phyloP scores from a whole-genome alignment of 2,329 filamentous ascomycete species.

The Fusarium bulbicola region DNA sequence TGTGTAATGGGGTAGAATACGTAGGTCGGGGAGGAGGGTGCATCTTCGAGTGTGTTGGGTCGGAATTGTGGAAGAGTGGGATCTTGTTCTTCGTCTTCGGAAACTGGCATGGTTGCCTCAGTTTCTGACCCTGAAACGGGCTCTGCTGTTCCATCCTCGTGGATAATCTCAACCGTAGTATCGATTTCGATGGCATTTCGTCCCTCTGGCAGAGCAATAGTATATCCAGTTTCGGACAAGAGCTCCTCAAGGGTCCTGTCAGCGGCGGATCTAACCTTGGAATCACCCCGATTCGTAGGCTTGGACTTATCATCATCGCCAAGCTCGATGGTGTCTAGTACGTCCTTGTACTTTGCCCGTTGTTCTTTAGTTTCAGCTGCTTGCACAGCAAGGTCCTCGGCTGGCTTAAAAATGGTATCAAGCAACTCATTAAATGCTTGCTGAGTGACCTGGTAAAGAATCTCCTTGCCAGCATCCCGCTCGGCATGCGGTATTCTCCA shows the following conservation, averaged over 20 bases:
- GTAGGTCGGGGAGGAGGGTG: constrained; percentile 11
- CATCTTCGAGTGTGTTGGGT: constrained; percentile 58
- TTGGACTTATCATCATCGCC: constrained; percentile 43
- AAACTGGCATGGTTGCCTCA: constrained; percentile 4
- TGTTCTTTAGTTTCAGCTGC: constrained; percentile 70
- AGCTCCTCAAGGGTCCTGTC: constrained; percentile 49
- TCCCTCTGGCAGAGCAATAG: constrained; percentile 47
- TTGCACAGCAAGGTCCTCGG: constrained; percentile 79
- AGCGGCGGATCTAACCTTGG: constrained; percentile 21
- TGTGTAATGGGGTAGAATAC: constrained; percentile 39
- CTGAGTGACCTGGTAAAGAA: constrained; percentile 90
- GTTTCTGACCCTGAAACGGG: constrained; percentile 26
- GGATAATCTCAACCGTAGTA: constrained; percentile 35
- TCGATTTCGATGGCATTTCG: constrained; percentile 48
- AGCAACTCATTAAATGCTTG: constrained; percentile 92
- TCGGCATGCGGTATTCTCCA: constrained; percentile 84
- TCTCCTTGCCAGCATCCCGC: constrained; percentile 84
- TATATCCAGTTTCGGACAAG: constrained; percentile 57
- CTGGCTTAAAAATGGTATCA: constrained; percentile 82
- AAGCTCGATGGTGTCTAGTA: constrained; percentile 55
- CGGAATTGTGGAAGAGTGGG: constrained; percentile 75
- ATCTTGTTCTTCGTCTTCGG: constrained; percentile 57
- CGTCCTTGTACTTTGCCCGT: constrained; percentile 64
- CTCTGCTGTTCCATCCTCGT: constrained; percentile 35
- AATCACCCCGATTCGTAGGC: neutral